Conservation (phyloP, 352 stramenopile species). For the Pythium sukuiense region DNA sequence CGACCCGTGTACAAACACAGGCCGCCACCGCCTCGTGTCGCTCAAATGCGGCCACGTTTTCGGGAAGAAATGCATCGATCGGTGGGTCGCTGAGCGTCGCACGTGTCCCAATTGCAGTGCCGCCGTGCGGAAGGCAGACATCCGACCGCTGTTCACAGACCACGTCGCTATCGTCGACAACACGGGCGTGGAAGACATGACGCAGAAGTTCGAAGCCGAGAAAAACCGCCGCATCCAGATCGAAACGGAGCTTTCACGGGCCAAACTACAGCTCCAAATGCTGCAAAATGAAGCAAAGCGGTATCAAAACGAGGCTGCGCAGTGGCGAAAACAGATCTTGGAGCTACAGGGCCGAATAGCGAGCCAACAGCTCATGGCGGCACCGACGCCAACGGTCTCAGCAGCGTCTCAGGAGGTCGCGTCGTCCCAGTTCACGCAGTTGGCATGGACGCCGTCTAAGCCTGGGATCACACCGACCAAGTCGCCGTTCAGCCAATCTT, state of each 20-base stretch:
- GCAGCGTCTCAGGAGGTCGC: neutral
- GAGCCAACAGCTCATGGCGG: slow-evolving; percentile 23
- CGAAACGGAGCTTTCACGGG: slow-evolving; percentile 45
- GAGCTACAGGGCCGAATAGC: slow-evolving; percentile 30
- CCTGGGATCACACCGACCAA: neutral
- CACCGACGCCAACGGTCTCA: neutral
- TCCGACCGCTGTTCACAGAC: slow-evolving; percentile 64
- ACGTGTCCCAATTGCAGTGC: slow-evolving; percentile 74
- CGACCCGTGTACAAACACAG: slow-evolving; percentile 57
- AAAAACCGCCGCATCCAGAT: slow-evolving; percentile 41
- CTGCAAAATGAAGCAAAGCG: slow-evolving; percentile 25
- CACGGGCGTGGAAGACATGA: slow-evolving; percentile 55
- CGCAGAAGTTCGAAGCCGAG: slow-evolving; percentile 58
- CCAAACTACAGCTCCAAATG: slow-evolving; percentile 43
- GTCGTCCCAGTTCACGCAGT: slow-evolving; percentile 1
- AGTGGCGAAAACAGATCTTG: slow-evolving; percentile 34
- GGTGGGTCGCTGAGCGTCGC: slow-evolving; percentile 60
- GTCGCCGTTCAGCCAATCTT: neutral
- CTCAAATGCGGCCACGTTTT: slow-evolving; percentile 80
- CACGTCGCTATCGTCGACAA: slow-evolving; percentile 80
- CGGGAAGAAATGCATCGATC: slow-evolving; percentile 72
- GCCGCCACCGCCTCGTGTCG: slow-evolving; percentile 65
- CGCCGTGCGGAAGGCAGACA: slow-evolving; percentile 45
- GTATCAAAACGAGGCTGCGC: slow-evolving; percentile 28
- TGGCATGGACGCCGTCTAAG: neutral